Evolutionary conservation across 1,139 yeast species (phyloP).

Genomic region (Yamadazyma pseudoaaseri): DNA sequence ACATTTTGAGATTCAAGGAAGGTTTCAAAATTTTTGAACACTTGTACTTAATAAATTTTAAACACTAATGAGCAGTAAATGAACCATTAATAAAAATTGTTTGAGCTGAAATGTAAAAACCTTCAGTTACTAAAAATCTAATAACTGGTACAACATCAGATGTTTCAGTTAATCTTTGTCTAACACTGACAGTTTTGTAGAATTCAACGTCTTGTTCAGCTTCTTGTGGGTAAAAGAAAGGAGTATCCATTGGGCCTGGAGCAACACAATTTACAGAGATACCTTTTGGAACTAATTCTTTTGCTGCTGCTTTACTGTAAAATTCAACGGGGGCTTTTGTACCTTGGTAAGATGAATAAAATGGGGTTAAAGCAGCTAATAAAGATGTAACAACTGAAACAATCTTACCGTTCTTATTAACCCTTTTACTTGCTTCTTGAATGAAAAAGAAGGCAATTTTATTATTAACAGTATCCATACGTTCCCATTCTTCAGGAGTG

Average conservation of each 20-base stretch:
- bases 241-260: conserved; percentile 75
- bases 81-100: conserved; percentile 66
- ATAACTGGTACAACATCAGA: conserved; percentile 65
- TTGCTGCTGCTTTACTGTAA: conserved; percentile 55
- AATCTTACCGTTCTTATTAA: conserved; percentile 54
- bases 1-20: too few relatives aligned
- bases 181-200: conserved; percentile 50
- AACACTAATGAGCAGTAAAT: conserved; percentile 50
- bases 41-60: conserved; percentile 1
- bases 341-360: conserved; percentile 58
- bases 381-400: conserved; percentile 61
- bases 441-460: conserved; percentile 63
- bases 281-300: conserved; percentile 49
- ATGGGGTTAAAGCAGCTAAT: conserved; percentile 63
- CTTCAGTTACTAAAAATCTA: conserved; percentile 60
- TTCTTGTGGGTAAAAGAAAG: conserved; percentile 65
- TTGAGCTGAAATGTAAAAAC: conserved; percentile 71
- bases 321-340: conserved; percentile 62
- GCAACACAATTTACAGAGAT: conserved; percentile 60
- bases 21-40: too few relatives aligned
- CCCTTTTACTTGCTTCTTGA: conserved; percentile 52
- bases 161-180: conserved; percentile 53
- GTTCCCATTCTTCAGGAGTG: conserved; percentile 53
- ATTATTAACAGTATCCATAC: conserved; percentile 52
- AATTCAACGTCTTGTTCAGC: conserved; percentile 49